phyloP scores from a whole-genome alignment of 2,329 filamentous ascomycete genomes.

The Acephala macrosclerotiorum region DNA sequence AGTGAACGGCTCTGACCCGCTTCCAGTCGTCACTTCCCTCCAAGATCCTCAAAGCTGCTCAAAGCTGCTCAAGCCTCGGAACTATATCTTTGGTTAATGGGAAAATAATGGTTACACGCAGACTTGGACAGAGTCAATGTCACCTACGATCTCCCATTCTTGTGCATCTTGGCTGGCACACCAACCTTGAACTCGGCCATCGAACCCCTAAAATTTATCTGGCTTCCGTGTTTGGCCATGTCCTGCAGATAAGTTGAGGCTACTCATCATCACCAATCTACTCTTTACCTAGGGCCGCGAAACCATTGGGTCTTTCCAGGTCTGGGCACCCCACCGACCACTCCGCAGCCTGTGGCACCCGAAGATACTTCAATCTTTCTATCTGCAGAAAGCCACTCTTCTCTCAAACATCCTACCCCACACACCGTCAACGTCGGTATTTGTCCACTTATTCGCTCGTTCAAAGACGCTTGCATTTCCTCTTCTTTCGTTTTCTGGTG shows the following conservation, averaged over 20 bases:
- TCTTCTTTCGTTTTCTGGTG: neutral
- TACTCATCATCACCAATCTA: neutral
- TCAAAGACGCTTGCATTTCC: neutral
- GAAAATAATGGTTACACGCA: neutral
- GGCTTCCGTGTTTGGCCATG: slow-evolving; percentile 1
- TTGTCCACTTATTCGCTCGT: neutral
- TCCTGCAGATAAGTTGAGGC: slow-evolving; percentile 3
- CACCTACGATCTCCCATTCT: neutral
- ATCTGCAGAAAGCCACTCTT: neutral
- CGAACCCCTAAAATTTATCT: neutral
- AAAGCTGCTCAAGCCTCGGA: too few relatives aligned
- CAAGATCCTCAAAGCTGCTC: neutral
- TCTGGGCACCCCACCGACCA: slow-evolving; percentile 3
- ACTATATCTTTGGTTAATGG: too few relatives aligned
- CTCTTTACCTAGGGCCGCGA: neutral
- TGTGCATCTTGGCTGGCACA: neutral
- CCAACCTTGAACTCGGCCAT: neutral
- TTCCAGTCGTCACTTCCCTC: neutral
- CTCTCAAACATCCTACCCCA: slow-evolving; percentile 9
- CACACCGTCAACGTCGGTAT: neutral
- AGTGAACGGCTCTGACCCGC: neutral
- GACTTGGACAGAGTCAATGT: neutral
- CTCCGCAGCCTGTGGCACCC: neutral
- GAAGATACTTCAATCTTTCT: neutral
- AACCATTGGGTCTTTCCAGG: neutral